Conservation (phyloP, 176 grass and related monocot species). For the Carex pumila region DNA sequence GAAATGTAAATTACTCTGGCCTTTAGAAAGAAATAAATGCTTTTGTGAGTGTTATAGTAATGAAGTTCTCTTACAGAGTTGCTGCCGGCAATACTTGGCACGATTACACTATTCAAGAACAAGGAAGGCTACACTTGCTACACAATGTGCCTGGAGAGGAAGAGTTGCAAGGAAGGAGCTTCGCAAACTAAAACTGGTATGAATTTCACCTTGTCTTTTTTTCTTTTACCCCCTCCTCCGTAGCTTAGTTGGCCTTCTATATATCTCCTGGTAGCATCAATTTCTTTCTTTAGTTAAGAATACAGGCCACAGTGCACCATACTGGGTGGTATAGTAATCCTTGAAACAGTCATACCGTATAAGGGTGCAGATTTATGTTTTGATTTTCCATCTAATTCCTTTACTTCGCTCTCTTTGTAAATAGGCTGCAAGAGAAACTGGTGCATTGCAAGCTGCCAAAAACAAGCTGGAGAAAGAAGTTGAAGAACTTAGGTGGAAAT, state of each 20-base stretch:
- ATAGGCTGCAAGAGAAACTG: constrained; percentile 94
- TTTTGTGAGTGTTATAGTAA: background rate
- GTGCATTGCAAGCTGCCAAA: constrained; percentile 93
- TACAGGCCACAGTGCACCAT: background rate
- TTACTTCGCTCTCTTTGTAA: constrained; percentile 29
- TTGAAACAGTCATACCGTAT: background rate
- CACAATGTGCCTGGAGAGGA: constrained; percentile 97
- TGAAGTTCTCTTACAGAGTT: constrained; percentile 49
- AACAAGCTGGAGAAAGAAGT: constrained; percentile 98
- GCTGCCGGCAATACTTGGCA: constrained; percentile 69
- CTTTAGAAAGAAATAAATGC: background rate
- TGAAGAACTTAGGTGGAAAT: constrained; percentile 84
- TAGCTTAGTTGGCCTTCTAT: background rate
- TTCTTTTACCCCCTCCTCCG: background rate
- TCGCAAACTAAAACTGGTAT: constrained; percentile 88
- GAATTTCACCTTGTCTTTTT: background rate
- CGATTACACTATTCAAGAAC: constrained; percentile 67
- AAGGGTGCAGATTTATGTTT: background rate
- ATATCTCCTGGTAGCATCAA: background rate
- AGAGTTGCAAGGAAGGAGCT: constrained; percentile 88
- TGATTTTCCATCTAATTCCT: background rate
- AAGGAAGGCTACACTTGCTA: constrained; percentile 81
- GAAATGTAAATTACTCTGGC: background rate
- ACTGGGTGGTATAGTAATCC: background rate
- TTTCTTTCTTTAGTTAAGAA: background rate